Evolutionary conservation across 805 yeast genomes (phyloP), one percentile per base, ranked within the genome.

Genomic region (Starmera dryadoides): DNA sequence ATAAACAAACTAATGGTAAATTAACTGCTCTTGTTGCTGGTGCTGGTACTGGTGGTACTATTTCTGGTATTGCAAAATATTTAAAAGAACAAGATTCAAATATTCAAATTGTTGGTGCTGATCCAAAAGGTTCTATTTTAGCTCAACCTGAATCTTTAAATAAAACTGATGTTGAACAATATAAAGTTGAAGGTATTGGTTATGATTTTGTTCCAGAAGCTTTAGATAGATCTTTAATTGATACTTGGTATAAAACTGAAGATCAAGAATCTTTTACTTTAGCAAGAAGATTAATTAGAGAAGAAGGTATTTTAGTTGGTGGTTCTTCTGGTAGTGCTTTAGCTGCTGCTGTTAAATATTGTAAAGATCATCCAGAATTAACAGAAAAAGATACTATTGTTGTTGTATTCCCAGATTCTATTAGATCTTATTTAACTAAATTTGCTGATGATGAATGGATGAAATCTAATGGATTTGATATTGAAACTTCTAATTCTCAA

Each of bases 31-130:
- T 86, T 34, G 83, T 86, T 39, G 95, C 95, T 30, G 95, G 95
- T 60, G 95, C 95, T 7, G 95, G 95, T 64, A 86, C 95, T 42
- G 95, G 95, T 63, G 95, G 95, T 64, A 86, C 95, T 39, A 81
- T 86, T 56, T 68, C 85, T 38, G 95, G 95, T 66, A 83, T 84
- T 49, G 77, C 93, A 41, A 71, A 69, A 49, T 86, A 79, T 52
- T 69, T 86, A 59, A 85, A 85, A 66, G 85, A 78, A 58, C 73
- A 81, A 60, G 73, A 83, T 60, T 64, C 78, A 20, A 63, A 75
- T 14, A 67, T 86, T 45, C 59, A 68, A 42, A 74, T 86, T 33
- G 71, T 81, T 37, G 95, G 82, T 49, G 95, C 94, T 33, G 95
- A 86, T 64, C 95, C 95, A 30, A 69, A 75, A 47, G 95, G 95